phyloP scores from a whole-genome alignment of 2,329 filamentous ascomycete species.

The Fusarium subglutinans region DNA sequence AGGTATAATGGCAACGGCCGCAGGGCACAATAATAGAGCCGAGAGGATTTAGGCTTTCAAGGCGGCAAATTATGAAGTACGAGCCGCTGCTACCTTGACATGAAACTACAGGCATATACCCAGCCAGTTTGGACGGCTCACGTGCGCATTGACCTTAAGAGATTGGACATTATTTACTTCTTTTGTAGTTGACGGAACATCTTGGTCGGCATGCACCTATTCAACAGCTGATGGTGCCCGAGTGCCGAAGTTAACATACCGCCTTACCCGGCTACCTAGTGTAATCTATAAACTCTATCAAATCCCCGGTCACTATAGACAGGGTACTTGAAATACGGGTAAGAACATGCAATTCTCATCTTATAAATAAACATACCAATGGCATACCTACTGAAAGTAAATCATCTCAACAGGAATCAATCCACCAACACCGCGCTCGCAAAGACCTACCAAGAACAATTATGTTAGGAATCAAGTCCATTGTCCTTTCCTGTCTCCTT shows the following conservation, averaged over 20 bases:
- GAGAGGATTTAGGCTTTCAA: rapidly evolving
- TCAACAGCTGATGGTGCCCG: rapidly evolving
- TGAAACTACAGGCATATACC: neutral
- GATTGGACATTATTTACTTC: neutral
- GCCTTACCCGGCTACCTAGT: neutral
- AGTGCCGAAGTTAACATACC: neutral
- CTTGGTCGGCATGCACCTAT: neutral
- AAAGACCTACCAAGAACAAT: rapidly evolving
- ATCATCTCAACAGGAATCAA: too few species aligned
- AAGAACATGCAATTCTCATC: rapidly evolving
- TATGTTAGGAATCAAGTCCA: neutral
- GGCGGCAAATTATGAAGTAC: neutral
- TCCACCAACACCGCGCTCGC: rapidly evolving
- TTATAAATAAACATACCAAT: rapidly evolving
- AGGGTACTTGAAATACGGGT: neutral
- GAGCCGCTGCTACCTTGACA: neutral
- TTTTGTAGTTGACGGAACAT: neutral
- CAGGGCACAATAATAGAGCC: neutral
- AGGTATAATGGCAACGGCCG: neutral
- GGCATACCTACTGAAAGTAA: too few species aligned
- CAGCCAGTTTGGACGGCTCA: neutral
- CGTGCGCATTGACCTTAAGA: neutral
- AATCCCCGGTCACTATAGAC: rapidly evolving
- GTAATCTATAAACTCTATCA: neutral
- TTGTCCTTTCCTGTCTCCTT: neutral